Evolutionary conservation across 2,329 filamentous ascomycete genomes (phyloP).

Genomic region (Talaromyces sp.): DNA sequence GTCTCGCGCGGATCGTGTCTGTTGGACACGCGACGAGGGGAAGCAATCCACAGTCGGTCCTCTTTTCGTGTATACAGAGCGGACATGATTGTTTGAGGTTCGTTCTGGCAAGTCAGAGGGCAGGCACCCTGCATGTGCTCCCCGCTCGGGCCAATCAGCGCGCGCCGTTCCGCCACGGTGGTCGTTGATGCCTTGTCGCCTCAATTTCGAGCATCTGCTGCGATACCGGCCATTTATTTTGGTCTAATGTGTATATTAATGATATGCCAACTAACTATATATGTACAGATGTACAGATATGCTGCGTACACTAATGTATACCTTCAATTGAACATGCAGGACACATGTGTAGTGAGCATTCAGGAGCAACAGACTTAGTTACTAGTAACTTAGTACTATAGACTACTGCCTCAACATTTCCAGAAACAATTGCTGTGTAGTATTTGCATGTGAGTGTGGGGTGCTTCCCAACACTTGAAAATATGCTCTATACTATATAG

Average conservation of each 20-base stretch:
- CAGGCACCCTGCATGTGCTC: slow-evolving; percentile 8
- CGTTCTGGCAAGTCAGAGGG: slow-evolving; percentile 4
- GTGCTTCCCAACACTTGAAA: no score
- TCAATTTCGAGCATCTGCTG: not conserved
- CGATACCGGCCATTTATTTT: not conserved
- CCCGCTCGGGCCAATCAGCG: slow-evolving; percentile 3
- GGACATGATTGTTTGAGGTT: no score
- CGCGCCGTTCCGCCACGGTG: slow-evolving; percentile 6
- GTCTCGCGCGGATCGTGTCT: not conserved
- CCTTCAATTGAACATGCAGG: not conserved
- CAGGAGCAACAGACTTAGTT: not conserved
- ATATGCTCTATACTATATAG: no score
- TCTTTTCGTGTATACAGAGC: not conserved
- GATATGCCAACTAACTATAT: no score
- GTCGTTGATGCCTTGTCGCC: not conserved
- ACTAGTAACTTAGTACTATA: no score
- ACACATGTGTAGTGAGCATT: no score
- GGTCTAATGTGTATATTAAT: not conserved
- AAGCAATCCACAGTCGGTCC: not conserved
- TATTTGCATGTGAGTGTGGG: no score
- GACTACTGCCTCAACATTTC: no score
- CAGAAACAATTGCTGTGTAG: no score
- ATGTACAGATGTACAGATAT: no score
- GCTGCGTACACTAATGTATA: not conserved
- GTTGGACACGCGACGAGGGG: slow-evolving; percentile 1